Conservation (phyloP, 2,329 filamentous ascomycete genomes). For the Tetracladium maxilliforme region DNA sequence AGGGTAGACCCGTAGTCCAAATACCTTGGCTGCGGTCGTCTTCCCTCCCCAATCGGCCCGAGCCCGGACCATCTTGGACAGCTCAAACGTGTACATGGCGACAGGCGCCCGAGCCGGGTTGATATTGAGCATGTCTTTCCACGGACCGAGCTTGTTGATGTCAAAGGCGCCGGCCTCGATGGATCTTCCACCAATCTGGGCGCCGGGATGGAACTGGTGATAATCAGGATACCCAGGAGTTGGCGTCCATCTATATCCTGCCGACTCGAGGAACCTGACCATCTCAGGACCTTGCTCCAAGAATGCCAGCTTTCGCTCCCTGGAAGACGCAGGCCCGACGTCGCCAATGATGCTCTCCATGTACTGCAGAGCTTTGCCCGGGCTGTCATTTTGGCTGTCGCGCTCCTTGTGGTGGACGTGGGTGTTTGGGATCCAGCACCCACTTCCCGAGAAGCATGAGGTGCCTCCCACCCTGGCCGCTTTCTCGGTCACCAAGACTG, state of each 20-base stretch:
- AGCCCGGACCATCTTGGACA: too few species aligned
- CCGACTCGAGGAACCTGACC: constrained; percentile 13
- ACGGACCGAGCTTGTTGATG: too few species aligned
- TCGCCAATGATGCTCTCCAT: constrained; percentile 13
- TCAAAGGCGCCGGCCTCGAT: constrained; percentile 13
- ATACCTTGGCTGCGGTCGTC: too few species aligned
- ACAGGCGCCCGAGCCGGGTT: too few species aligned
- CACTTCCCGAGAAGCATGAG: constrained; percentile 17
- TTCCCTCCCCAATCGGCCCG: too few species aligned
- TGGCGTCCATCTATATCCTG: constrained; percentile 13
- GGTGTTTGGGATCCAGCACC: constrained; percentile 18
- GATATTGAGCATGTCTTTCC: too few species aligned
- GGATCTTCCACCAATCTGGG: constrained; percentile 9
- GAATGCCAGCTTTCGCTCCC: constrained; percentile 12
- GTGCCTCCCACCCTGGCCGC: constrained; percentile 16
- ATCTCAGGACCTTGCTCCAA: constrained; percentile 15
- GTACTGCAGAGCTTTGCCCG: constrained; percentile 12
- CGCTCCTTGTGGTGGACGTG: too few species aligned
- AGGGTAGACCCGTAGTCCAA: too few species aligned
- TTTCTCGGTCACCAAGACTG: constrained; percentile 17
- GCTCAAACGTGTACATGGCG: too few species aligned
- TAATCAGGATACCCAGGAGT: constrained; percentile 16
- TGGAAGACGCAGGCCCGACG: constrained; percentile 13
- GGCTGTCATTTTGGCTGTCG: constrained; percentile 10
- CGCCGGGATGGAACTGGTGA: constrained; percentile 11